Conservation (phyloP, 176 grass and related monocot genomes). For the Chrysopogon serrulatus region DNA sequence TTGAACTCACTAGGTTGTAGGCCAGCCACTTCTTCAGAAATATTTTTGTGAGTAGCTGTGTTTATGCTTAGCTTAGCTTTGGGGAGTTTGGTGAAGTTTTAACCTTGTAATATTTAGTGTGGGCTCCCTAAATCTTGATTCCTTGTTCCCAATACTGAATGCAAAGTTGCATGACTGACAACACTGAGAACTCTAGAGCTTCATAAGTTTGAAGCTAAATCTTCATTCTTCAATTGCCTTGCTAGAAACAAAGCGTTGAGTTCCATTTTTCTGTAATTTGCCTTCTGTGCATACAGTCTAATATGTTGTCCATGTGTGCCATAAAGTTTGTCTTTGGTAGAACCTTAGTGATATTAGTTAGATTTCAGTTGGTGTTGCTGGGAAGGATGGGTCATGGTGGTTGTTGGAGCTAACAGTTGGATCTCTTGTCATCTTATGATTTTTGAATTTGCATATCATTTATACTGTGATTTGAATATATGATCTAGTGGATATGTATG, state of each 20-base stretch:
- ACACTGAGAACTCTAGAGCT: not conserved
- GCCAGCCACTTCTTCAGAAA: too few relatives aligned
- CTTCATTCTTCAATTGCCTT: too few relatives aligned
- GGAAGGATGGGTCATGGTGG: not conserved
- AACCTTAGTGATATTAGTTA: not conserved
- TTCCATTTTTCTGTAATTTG: not conserved
- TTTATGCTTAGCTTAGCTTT: too few relatives aligned
- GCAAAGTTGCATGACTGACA: not conserved
- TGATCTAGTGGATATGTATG: too few relatives aligned
- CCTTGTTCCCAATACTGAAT: not conserved
- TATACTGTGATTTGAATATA: too few relatives aligned
- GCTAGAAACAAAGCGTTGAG: not conserved
- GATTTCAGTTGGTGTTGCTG: slow-evolving; percentile 1
- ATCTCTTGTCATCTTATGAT: slow-evolving; percentile 8
- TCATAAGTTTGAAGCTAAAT: not conserved
- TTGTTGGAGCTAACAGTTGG: slow-evolving; percentile 20
- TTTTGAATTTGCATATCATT: too few relatives aligned
- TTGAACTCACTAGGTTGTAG: too few relatives aligned
- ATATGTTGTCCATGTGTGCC: not conserved
- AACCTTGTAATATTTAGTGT: not conserved
- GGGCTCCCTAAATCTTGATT: not conserved
- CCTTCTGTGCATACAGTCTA: not conserved
- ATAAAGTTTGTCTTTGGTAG: slow-evolving; percentile 3
- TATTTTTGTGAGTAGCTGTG: too few relatives aligned
- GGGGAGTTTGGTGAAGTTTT: not conserved